Base-by-base conservation (phyloP, 441 rosid genomes). In the Iberis amara region DNA sequence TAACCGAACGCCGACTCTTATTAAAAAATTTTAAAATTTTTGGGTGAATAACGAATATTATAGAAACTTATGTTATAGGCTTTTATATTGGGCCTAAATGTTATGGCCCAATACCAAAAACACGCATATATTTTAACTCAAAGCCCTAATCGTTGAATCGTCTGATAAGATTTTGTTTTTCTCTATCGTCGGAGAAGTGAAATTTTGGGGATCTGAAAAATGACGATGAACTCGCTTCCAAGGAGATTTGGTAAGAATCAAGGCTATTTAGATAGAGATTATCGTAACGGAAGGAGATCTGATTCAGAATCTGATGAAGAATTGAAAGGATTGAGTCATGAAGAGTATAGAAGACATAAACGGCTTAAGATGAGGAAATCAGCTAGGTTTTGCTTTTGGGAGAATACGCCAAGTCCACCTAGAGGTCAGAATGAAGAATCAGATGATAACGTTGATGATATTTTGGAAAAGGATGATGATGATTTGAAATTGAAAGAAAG, bases 221-320 rank as follows among this genome's bases (percentile, higher is more conserved):
- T 49, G 68, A 55, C 68, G 55, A 68, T 74, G 62, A 66, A 78
- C 33, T 69, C 79, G 35, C 76, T 81, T 30, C 95, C 95, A 1
- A 83, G 64, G 55, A 66, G 59, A 30, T 87, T 87, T 39, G 86
- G 95, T 41, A 77, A 61, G 73, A 68, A 67, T 47, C 70, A 65
- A 31, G 65, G 39, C 44, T 74, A 57, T 41, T 40, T 61, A 5
- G 87, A 81, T 32, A 62, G 85, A 6, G 82, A 72, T 42, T 49
- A 76, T 36, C 70, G 76, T 4, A 75, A 71, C 45, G 86, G 84
- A 2, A 71, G 74, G 59, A 61, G 66, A 28, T 67, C 72, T 12
- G 91, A 72, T 7, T 79, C 89, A 5, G 96, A 91, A 23, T 82
- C 91, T n/a, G 97, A 81, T 45, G 94, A 83, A 76, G 96, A 91